Conservation (phyloP, 805 yeast species). For the Saccharomycopsis fibuligera region DNA sequence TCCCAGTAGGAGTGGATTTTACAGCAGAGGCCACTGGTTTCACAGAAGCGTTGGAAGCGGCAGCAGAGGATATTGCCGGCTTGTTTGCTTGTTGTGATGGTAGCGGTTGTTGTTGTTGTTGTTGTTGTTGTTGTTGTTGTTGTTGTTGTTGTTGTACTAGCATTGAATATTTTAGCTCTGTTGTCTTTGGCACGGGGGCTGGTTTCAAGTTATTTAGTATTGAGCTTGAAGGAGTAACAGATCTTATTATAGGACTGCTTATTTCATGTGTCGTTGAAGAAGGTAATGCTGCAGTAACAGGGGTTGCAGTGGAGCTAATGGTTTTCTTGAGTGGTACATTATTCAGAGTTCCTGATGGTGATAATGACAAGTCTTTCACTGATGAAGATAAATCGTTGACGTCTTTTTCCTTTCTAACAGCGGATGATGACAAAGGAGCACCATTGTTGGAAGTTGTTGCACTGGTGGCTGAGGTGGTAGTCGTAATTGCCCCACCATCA, state of each 20-base stretch:
- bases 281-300: constrained; percentile 10
- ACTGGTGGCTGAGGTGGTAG: not conserved
- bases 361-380: constrained; percentile 9
- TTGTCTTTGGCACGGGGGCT: constrained; percentile 47
- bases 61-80: no score
- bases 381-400: not conserved
- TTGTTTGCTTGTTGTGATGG: constrained; percentile 18
- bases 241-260: constrained; percentile 1
- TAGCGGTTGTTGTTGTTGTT: constrained; percentile 21
- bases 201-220: constrained; percentile 37
- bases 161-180: constrained; percentile 50
- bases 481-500: not conserved
- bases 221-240: constrained; percentile 12
- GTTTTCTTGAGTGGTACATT: constrained; percentile 19
- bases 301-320: constrained; percentile 24
- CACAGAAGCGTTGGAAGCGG: constrained; percentile 18
- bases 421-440: not conserved
- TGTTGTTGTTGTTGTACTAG: constrained; percentile 20
- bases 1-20: constrained; percentile 10
- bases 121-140: constrained; percentile 21
- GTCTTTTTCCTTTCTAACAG: constrained; percentile 4
- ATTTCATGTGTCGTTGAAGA: no score
- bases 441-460: not conserved
- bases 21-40: constrained; percentile 16
- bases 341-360: not conserved